Evolutionary conservation across 352 stramenopile species (phyloP).

Genomic region (Pythium utonaiense): DNA sequence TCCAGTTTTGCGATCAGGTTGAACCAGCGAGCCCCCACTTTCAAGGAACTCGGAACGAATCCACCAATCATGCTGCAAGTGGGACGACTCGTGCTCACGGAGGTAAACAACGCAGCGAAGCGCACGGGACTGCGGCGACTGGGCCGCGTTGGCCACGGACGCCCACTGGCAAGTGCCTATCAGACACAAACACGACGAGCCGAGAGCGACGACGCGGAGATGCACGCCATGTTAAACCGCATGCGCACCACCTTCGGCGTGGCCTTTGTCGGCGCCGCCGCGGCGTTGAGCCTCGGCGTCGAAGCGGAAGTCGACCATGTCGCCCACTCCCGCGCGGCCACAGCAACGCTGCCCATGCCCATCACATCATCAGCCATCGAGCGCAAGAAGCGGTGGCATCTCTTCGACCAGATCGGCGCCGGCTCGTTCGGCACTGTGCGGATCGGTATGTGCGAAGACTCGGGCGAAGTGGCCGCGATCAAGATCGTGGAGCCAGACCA

Average conservation of each 20-base stretch:
- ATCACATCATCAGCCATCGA: conserved; percentile 9
- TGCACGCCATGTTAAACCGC: conserved; percentile 13
- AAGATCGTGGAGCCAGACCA: conserved; percentile 60
- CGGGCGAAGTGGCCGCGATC: conserved; percentile 65
- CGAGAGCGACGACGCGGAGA: conserved; percentile 15
- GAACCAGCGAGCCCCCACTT: no score
- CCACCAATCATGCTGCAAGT: conserved; percentile 6
- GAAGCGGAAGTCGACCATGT: conserved; percentile 32
- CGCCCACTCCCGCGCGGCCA: conserved; percentile 33
- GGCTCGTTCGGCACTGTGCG: conserved; percentile 71
- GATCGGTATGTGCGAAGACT: conserved; percentile 61
- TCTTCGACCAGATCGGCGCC: conserved; percentile 68
- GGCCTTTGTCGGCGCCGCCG: conserved; percentile 43
- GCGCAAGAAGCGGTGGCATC: conserved; percentile 42
- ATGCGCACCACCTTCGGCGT: conserved; percentile 34
- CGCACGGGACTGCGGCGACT: conserved; percentile 14
- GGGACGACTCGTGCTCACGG: conserved; percentile 1
- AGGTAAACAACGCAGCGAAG: conserved; percentile 13
- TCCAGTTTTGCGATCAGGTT: background rate
- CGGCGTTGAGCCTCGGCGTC: conserved; percentile 37
- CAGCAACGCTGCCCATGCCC: background rate
- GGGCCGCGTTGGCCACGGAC: conserved; percentile 7
- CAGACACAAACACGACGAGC: conserved; percentile 31
- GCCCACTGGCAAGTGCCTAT: conserved; percentile 24
- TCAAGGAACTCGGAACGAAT: no score